Base-by-base conservation (phyloP, 257 asterid genomes). In the Dorcoceras hygrometricum region DNA sequence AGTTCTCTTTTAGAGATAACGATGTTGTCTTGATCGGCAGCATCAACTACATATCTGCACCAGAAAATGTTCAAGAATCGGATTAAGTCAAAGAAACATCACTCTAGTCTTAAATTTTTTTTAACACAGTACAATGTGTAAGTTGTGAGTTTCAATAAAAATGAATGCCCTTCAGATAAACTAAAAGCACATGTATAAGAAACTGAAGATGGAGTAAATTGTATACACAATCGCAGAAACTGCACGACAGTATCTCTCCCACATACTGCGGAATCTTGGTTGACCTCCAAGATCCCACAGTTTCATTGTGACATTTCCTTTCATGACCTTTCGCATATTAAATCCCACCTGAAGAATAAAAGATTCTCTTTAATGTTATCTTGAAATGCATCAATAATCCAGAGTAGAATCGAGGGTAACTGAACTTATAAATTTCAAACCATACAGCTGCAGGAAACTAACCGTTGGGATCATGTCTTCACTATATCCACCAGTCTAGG, bases 271-370 rank as follows among this genome's bases (percentile, higher is more conserved):
- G 71, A 93, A 89, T 82, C 98, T 88, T 61, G 98, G 98, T 80
- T 90, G 98, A 76, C 98, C 98, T 57, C 98, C 98, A 86, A 93
- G 97, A 81, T 93, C 98, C 98, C 98, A 93, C 77, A 93, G 74
- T 82, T 93, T 93, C 66, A 93, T 93, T 22, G 98, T 93, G 68
- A 93, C 98, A 79, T 88, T 93, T 59, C 98, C 98, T 79, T 93
- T 93, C 28, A 97, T 87, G 73, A 93, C 96, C 81, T 93, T 93
- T 27, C 95, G 88, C 98, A 90, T 93, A 71, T 93, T 93, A 66
- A 93, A 93, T 72, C 98, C 97, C 59, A 93, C 99, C 97, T 93
- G 86, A 71, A 78, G 62, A 46, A 72, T 57, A 65, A 27, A 62
- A 71, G 10, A 27, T 19, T 2, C 56, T 22, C 25, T 10, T 46